A percentile compares a stretch with the other conserved stretches of the same genome.
Evolutionary conservation across 2,329 filamentous ascomycete species (phyloP).

Genomic region (Alternaria angustiovoidea): DNA sequence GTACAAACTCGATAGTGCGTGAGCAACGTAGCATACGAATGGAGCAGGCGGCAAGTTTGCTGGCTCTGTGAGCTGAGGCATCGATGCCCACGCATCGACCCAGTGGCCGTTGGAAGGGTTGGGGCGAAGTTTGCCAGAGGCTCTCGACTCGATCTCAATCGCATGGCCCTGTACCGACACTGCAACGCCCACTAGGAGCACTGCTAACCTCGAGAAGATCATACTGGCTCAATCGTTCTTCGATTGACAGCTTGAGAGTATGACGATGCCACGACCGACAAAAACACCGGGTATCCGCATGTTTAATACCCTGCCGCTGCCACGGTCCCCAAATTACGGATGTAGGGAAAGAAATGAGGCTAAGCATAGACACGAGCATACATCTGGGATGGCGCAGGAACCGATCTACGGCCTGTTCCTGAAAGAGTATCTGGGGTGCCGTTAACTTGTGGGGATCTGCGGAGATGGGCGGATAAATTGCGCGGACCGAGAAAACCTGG

Average conservation of each 20-base stretch:
- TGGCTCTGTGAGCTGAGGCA: constrained; percentile 71
- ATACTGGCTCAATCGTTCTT: constrained; percentile 15
- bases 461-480: constrained; percentile 46
- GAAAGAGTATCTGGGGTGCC: constrained; percentile 18
- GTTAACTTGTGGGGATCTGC: constrained; percentile 32
- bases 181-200: constrained; percentile 21
- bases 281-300: constrained; percentile 7
- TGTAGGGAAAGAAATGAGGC: constrained; percentile 25
- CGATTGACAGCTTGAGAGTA: not conserved
- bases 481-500: constrained; percentile 31
- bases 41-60: constrained; percentile 68
- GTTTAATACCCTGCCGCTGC: constrained; percentile 21
- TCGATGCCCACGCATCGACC: constrained; percentile 70
- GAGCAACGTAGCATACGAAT: constrained; percentile 50
- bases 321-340: constrained; percentile 26
- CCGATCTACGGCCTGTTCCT: constrained; percentile 27
- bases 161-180: constrained; percentile 22
- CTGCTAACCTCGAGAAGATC: constrained; percentile 23
- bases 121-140: constrained; percentile 21
- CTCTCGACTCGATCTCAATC: constrained; percentile 7
- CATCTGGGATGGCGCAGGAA: constrained; percentile 17
- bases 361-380: constrained; percentile 29
- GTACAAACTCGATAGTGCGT: not conserved
- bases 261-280: not conserved
- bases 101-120: constrained; percentile 58